Evolutionary conservation across 164 flowering plant species (phyloP).

Genomic region (Cinnamomum micranthum): DNA sequence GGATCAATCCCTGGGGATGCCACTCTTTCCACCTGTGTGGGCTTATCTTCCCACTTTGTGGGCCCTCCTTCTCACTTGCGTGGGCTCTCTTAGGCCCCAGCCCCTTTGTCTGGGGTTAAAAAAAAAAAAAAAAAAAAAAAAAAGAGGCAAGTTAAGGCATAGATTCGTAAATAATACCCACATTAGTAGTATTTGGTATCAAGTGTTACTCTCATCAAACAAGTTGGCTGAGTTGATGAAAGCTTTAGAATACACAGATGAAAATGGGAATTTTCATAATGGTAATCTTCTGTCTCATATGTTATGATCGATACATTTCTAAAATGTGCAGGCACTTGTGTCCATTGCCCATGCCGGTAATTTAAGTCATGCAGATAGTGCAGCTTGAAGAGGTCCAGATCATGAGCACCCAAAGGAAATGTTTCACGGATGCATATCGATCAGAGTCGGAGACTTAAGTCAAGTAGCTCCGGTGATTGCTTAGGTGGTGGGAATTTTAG

Average conservation of each 20-base stretch:
- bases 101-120: too few relatives aligned
- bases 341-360: background rate
- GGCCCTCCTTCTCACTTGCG: too few relatives aligned
- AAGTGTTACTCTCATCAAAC: too few relatives aligned
- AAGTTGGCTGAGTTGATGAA: background rate
- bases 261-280: background rate
- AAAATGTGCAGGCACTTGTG: background rate
- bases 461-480: slow-evolving; percentile 15
- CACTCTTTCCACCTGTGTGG: too few relatives aligned
- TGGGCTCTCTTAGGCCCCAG: too few relatives aligned
- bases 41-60: too few relatives aligned
- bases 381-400: background rate
- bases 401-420: background rate
- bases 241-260: background rate
- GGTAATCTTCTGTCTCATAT: background rate
- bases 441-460: slow-evolving; percentile 56
- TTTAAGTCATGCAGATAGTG: background rate
- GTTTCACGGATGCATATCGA: slow-evolving; percentile 1
- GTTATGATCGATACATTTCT: background rate
- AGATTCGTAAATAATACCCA: too few relatives aligned
- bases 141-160: too few relatives aligned
- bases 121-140: too few relatives aligned
- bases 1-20: too few relatives aligned
- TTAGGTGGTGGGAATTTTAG: too few relatives aligned
- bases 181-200: too few relatives aligned